phyloP scores from a whole-genome alignment of 176 grass and related monocot genomes.

The Hordeum vulgare region DNA sequence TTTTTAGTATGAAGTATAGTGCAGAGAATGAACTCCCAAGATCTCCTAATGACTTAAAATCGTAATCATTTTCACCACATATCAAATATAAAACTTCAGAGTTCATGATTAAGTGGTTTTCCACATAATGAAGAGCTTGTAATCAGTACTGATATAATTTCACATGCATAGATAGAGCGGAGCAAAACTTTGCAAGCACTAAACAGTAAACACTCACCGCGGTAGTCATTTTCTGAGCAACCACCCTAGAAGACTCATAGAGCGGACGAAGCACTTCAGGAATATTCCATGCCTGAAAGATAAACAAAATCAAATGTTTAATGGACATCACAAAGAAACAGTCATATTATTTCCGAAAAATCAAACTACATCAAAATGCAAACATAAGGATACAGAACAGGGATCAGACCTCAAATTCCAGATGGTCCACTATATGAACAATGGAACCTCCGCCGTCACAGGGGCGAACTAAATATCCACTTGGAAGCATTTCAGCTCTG shows the following conservation, averaged over 20 bases:
- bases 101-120: not conserved
- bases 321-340: not conserved
- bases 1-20: slow-evolving; percentile 16
- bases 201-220: slow-evolving; percentile 45
- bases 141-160: not conserved
- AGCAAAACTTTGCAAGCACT: slow-evolving; percentile 2
- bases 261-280: slow-evolving; percentile 91
- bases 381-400: not conserved
- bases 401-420: slow-evolving; percentile 70
- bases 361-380: not conserved
- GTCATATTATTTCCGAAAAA: not conserved
- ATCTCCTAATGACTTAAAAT: not conserved
- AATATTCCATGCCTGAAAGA: slow-evolving; percentile 73
- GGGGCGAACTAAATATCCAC: slow-evolving; percentile 89
- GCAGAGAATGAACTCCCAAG: not conserved
- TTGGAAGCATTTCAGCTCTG: slow-evolving; percentile 94
- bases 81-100: not conserved
- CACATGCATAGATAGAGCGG: not conserved
- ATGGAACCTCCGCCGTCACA: slow-evolving; percentile 92
- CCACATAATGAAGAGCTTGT: not conserved
- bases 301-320: not conserved
- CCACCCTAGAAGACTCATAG: slow-evolving; percentile 85
- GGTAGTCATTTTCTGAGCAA: slow-evolving; percentile 96
- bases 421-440: slow-evolving; percentile 94
- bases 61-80: slow-evolving; percentile 10